Conservation (phyloP, 805 yeast species). For the Nakazawaea populi region DNA sequence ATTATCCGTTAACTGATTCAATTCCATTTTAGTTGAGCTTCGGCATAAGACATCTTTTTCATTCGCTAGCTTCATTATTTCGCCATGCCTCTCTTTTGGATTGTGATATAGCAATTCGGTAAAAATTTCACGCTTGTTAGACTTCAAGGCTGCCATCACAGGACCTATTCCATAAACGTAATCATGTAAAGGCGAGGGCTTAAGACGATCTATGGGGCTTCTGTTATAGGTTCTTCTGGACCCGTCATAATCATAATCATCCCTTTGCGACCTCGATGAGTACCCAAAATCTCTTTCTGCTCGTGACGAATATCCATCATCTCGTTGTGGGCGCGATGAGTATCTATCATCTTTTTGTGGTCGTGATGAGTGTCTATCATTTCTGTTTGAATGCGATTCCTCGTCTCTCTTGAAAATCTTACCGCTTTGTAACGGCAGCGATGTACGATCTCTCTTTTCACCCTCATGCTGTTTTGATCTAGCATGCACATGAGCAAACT, state of each 20-base stretch:
- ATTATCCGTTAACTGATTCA: constrained; percentile 55
- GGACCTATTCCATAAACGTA: constrained; percentile 74
- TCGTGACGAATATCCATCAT: background rate
- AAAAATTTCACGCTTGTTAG: constrained; percentile 47
- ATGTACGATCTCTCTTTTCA: background rate
- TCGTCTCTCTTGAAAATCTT: background rate
- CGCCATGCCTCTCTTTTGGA: constrained; percentile 25
- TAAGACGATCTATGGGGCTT: constrained; percentile 4
- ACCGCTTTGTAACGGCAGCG: background rate
- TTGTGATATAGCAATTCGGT: constrained; percentile 45
- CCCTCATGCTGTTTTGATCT: constrained; percentile 23
- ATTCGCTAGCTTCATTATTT: constrained; percentile 43
- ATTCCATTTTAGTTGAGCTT: constrained; percentile 39
- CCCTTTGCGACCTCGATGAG: background rate
- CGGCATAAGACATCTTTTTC: constrained; percentile 32
- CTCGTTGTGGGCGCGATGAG: background rate
- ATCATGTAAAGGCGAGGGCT: constrained; percentile 44
- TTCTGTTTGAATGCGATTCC: background rate
- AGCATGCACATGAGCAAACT: constrained; percentile 65
- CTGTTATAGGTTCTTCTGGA: background rate
- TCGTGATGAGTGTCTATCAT: background rate
- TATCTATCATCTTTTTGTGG: background rate
- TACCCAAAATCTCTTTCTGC: background rate
- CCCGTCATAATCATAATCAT: background rate
- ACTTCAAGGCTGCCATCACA: constrained; percentile 62